Conservation (phyloP, 441 rosid genomes). For the Breynia disticha region DNA sequence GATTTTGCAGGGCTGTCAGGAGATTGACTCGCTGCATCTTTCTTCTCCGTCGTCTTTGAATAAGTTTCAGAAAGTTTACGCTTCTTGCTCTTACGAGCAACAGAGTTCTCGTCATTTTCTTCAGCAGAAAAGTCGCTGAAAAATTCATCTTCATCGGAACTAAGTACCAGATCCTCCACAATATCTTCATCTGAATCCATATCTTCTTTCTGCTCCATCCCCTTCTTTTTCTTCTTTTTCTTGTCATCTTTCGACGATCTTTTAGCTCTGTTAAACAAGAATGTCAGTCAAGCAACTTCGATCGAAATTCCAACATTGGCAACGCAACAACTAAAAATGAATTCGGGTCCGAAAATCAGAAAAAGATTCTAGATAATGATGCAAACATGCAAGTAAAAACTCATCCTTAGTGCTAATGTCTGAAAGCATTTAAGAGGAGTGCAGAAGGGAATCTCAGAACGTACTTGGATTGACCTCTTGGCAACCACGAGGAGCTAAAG, state of each 20-base stretch:
- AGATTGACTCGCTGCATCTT: background rate
- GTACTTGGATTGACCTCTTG: slow-evolving; percentile 53
- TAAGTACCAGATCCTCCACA: slow-evolving; percentile 77
- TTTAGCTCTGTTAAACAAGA: slow-evolving; percentile 25
- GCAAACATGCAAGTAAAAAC: no score
- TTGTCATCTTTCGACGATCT: slow-evolving; percentile 36
- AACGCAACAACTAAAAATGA: background rate
- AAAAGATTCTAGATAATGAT: background rate
- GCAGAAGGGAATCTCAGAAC: slow-evolving; percentile 8
- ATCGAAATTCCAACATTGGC: no score
- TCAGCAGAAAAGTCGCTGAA: slow-evolving; percentile 20
- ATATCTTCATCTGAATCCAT: slow-evolving; percentile 59
- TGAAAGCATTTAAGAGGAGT: no score
- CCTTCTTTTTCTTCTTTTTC: slow-evolving; percentile 35
- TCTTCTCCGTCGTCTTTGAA: slow-evolving; percentile 24
- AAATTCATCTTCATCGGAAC: slow-evolving; percentile 70
- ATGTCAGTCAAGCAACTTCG: background rate
- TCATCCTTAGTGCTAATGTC: no score
- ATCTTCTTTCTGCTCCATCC: slow-evolving; percentile 20
- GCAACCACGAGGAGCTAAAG: slow-evolving; percentile 86
- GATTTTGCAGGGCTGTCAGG: no score
- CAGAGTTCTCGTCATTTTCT: slow-evolving; percentile 11
- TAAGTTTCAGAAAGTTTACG: slow-evolving; percentile 12
- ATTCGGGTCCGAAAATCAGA: background rate
- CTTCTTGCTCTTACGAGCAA: slow-evolving; percentile 19